A percentile compares a stretch with the other conserved stretches of the same genome.
phyloP scores from a whole-genome alignment of 106 monocot species.

The Vanilla planifolia region DNA sequence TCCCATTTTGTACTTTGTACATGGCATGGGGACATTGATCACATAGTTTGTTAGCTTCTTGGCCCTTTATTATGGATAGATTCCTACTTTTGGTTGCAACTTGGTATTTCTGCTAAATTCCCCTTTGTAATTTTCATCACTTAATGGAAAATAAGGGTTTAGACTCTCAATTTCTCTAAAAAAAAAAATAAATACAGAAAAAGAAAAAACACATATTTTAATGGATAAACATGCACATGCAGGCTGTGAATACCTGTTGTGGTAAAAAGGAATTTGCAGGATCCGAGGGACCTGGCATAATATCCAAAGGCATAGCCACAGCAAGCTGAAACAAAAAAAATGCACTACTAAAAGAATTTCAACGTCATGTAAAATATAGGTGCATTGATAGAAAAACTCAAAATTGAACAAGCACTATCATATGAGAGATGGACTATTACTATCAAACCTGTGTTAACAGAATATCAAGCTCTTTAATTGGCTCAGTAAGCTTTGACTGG shows the following conservation, averaged over 20 bases:
- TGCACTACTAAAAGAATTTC: neutral
- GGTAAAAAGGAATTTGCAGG: constrained; percentile 96
- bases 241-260: constrained; percentile 62
- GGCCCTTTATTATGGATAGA: too few relatives aligned
- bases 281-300: constrained; percentile 85
- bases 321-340: constrained; percentile 57
- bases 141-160: too few relatives aligned
- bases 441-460: constrained; percentile 76
- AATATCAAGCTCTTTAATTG: constrained; percentile 96
- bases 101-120: too few relatives aligned
- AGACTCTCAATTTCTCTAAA: too few relatives aligned
- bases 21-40: too few relatives aligned
- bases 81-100: too few relatives aligned
- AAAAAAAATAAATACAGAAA: too few relatives aligned
- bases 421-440: neutral
- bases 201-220: too few relatives aligned
- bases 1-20: too few relatives aligned
- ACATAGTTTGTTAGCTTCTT: too few relatives aligned
- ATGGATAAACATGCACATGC: neutral
- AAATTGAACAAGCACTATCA: neutral
- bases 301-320: constrained; percentile 86
- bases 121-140: too few relatives aligned
- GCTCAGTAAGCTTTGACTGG: constrained; percentile 70
- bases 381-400: neutral
- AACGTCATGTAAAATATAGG: neutral